phyloP scores from a whole-genome alignment of 805 yeast species.

The Maudiozyma saulgeensis region DNA sequence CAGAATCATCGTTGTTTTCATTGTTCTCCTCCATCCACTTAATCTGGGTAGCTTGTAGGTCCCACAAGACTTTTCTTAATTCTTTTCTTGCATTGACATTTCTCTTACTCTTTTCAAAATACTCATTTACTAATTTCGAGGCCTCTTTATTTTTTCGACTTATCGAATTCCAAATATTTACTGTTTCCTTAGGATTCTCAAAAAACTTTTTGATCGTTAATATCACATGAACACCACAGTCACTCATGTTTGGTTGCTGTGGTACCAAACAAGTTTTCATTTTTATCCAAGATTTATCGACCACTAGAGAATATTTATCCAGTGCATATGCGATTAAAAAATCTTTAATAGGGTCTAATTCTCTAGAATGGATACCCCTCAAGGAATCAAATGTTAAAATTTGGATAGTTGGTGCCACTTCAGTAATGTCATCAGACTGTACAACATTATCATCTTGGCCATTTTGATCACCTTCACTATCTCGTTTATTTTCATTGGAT shows the following conservation, averaged over 20 bases:
- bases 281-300: constrained; percentile 40
- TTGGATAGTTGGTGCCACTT: constrained; percentile 25
- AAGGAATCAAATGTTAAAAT: constrained; percentile 71
- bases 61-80: constrained; percentile 17
- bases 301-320: constrained; percentile 44
- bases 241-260: constrained; percentile 78
- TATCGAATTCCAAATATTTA: constrained; percentile 37
- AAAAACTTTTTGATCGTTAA: constrained; percentile 58
- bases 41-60: constrained; percentile 17
- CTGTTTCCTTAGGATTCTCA: constrained; percentile 38
- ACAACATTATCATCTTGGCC: not conserved
- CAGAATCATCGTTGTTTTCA: constrained; percentile 3
- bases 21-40: constrained; percentile 4
- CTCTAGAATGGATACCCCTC: constrained; percentile 42
- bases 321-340: constrained; percentile 61
- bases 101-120: constrained; percentile 22
- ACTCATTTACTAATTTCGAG: constrained; percentile 15
- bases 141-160: constrained; percentile 12
- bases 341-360: constrained; percentile 44
- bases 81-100: constrained; percentile 17
- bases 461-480: not conserved
- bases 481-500: not conserved
- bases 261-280: constrained; percentile 55
- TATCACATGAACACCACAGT: constrained; percentile 89
- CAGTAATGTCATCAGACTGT: constrained; percentile 10